Evolutionary conservation across 2,329 filamentous ascomycete genomes (phyloP).

Genomic region (Penicillium sp.): DNA sequence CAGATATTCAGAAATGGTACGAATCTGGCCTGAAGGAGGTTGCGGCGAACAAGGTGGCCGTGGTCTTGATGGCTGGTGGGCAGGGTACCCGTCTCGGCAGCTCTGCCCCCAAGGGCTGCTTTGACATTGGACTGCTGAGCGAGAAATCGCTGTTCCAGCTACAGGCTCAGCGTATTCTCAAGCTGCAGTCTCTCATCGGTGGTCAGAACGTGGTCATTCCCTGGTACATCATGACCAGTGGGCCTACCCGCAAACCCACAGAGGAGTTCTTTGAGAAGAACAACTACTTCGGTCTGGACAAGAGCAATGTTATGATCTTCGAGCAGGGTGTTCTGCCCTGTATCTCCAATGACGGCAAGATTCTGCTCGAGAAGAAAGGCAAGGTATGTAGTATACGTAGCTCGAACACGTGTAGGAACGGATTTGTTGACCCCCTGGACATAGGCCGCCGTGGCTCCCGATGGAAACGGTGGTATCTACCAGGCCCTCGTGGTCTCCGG

Average conservation of each 20-base stretch:
- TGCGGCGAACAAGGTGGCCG: conserved; percentile 68
- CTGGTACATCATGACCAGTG: conserved; percentile 99
- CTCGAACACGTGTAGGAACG: not conserved
- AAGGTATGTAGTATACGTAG: conserved; percentile 51
- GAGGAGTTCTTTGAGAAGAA: conserved; percentile 88
- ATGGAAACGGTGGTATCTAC: conserved; percentile 97
- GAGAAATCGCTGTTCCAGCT: conserved; percentile 96
- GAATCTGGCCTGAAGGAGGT: conserved; percentile 64
- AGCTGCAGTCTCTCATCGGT: conserved; percentile 75
- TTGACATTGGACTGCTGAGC: conserved; percentile 89
- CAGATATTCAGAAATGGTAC: conserved; percentile 82
- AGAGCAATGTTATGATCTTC: conserved; percentile 86
- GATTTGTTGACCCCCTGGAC: conserved; percentile 6
- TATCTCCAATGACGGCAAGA: conserved; percentile 97
- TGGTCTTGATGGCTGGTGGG: conserved; percentile 95
- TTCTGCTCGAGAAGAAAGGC: conserved; percentile 84
- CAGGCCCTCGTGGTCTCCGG: conserved; percentile 78
- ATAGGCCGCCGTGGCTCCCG: conserved; percentile 83
- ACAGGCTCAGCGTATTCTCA: conserved; percentile 89
- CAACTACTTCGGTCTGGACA: conserved; percentile 82
- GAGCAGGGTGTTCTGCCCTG: conserved; percentile 96
- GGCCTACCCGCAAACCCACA: conserved; percentile 87
- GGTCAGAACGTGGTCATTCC: conserved; percentile 67
- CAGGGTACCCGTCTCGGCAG: conserved; percentile 94
- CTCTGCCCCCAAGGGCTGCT: conserved; percentile 95